Percentiles rank a stretch among this genome's conserved stretches.
These are phyloP conservation scores for Rubroboletus satanas DNA, from an alignment of 768 basidiomycete genomes.

Conservation along the genomic window DNA sequence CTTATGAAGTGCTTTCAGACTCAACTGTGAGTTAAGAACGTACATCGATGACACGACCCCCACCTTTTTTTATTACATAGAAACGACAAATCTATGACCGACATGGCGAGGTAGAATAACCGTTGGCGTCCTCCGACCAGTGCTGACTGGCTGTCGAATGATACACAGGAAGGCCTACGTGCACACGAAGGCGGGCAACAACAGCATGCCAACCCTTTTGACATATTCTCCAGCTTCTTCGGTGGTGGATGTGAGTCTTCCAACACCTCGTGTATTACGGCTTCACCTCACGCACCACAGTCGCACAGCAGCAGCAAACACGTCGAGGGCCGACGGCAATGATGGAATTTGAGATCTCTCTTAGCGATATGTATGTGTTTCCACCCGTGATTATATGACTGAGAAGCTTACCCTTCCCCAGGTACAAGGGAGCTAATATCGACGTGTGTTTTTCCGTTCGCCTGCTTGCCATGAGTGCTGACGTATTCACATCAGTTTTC, in stretches of 20 bases:
- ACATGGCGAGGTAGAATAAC: slow-evolving; percentile 69
- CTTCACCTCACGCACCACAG: slow-evolving; percentile 5
- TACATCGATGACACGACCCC: neutral
- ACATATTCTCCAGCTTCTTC: slow-evolving; percentile 92
- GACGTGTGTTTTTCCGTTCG: slow-evolving; percentile 50
- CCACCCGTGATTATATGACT: neutral
- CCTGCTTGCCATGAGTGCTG: neutral
- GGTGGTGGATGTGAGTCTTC: slow-evolving; percentile 65
- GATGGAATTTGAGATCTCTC: slow-evolving; percentile 79
- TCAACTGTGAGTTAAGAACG: slow-evolving; percentile 47
- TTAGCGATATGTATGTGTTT: slow-evolving; percentile 72
- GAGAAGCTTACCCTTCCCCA: slow-evolving; percentile 26
- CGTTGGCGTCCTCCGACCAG: neutral
- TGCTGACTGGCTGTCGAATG: slow-evolving; percentile 10
- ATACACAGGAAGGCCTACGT: slow-evolving; percentile 76
- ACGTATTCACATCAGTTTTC: slow-evolving; percentile 62
- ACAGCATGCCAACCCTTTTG: slow-evolving; percentile 80
- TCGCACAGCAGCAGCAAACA: slow-evolving; percentile 50
- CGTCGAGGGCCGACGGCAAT: slow-evolving; percentile 73
- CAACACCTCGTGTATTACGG: no score
- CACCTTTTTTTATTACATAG: slow-evolving; percentile 36
- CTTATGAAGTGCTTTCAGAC: slow-evolving; percentile 95
- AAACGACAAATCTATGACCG: slow-evolving; percentile 93
- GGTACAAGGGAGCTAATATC: slow-evolving; percentile 81
- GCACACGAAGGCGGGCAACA: slow-evolving; percentile 86